Evolutionary conservation across 805 yeast species (phyloP).

Genomic region (Limtongia smithiae): DNA sequence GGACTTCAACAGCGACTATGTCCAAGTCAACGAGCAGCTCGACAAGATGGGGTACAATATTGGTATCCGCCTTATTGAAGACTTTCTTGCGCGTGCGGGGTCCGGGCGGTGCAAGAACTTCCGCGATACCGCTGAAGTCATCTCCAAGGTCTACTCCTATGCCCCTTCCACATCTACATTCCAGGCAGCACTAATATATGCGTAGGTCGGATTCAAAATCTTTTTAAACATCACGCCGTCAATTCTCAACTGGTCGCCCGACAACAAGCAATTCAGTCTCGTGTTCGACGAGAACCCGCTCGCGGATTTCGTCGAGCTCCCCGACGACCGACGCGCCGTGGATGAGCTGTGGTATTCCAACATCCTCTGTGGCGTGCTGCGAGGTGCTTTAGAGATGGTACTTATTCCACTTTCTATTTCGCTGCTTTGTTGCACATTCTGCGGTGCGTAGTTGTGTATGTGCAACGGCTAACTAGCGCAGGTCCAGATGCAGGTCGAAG

Average conservation of each 20-base stretch:
- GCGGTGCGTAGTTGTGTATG: too few species aligned
- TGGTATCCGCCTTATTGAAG: constrained; percentile 87
- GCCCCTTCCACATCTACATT: neutral
- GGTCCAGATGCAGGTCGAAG: constrained; percentile 89
- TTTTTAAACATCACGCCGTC: constrained; percentile 79
- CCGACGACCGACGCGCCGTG: constrained; percentile 66
- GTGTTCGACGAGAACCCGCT: constrained; percentile 81
- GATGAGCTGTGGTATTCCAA: constrained; percentile 90
- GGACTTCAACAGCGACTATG: constrained; percentile 73
- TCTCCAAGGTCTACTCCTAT: constrained; percentile 48
- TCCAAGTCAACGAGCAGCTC: constrained; percentile 74
- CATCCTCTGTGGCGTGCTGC: constrained; percentile 79
- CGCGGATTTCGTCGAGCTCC: constrained; percentile 92
- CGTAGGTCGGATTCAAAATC: constrained; percentile 74
- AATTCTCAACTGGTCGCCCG: constrained; percentile 70
- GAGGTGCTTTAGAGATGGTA: constrained; percentile 86
- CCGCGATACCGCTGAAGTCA: constrained; percentile 81
- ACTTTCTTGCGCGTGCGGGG: constrained; percentile 85
- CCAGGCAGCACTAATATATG: neutral
- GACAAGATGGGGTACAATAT: constrained; percentile 95
- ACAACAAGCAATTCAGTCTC: constrained; percentile 69
- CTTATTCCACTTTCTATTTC: too few species aligned
- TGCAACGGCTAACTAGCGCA: too few species aligned
- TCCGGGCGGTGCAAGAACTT: constrained; percentile 74
- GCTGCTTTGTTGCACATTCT: too few species aligned